Percentiles rank a stretch among this genome's conserved stretches.
Evolutionary conservation across 1,139 yeast species (phyloP).

Genomic region (Debaryomycetaceae sp.): DNA sequence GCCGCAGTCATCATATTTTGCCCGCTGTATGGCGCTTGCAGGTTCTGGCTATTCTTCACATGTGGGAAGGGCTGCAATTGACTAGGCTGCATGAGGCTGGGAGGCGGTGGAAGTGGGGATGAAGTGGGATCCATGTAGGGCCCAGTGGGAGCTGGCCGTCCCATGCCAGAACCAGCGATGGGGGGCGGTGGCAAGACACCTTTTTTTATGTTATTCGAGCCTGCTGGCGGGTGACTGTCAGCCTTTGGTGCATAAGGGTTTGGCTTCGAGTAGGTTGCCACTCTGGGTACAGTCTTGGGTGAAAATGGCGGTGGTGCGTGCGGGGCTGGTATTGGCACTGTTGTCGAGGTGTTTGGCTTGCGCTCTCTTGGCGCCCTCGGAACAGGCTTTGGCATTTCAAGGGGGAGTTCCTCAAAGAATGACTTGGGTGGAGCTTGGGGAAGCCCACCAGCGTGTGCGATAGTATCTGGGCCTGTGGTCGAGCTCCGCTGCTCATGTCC

Average conservation of each 20-base stretch:
- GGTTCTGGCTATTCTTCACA: conserved; percentile 6
- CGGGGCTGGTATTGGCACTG: neutral
- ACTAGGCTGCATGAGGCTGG: conserved; percentile 3
- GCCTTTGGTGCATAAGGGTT: conserved; percentile 12
- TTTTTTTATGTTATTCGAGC: too few species aligned
- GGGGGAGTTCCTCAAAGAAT: conserved; percentile 56
- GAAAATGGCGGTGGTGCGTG: conserved; percentile 5
- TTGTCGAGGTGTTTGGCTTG: conserved; percentile 1
- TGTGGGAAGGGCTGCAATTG: conserved; percentile 9
- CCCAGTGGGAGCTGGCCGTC: conserved; percentile 7
- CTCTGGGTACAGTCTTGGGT: conserved; percentile 3
- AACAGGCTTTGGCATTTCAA: conserved; percentile 21
- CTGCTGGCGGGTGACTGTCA: conserved; percentile 6
- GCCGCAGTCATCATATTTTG: neutral
- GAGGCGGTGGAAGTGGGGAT: conserved; percentile 8
- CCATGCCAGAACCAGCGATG: conserved; percentile 5
- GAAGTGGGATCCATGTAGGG: conserved; percentile 1
- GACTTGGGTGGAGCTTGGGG: conserved; percentile 11
- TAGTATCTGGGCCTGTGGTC: too few species aligned
- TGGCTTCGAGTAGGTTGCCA: conserved; percentile 9
- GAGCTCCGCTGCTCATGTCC: too few species aligned
- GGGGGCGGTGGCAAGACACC: conserved; percentile 1
- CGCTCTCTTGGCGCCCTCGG: conserved; percentile 28
- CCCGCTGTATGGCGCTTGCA: conserved; percentile 1
- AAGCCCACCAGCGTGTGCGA: conserved; percentile 10